Conservation (phyloP, 2,329 filamentous ascomycete species). For the Claviceps arundinis region DNA sequence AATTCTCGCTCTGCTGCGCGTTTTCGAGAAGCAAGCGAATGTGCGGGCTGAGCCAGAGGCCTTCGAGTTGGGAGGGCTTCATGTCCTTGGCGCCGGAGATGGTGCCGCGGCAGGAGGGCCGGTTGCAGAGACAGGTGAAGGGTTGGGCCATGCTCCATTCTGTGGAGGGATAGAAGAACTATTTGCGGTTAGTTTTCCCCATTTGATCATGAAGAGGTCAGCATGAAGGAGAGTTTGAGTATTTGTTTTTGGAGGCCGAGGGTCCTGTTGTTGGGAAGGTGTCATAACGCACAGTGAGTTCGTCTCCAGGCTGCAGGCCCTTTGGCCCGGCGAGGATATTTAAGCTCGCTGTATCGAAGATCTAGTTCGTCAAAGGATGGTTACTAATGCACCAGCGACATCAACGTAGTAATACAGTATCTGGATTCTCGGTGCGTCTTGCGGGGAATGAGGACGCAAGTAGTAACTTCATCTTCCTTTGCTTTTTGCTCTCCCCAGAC, state of each 20-base stretch:
- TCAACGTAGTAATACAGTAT: too few species aligned
- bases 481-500: too few species aligned
- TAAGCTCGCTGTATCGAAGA: slow-evolving; percentile 45
- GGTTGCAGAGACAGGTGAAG: slow-evolving; percentile 52
- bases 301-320: slow-evolving; percentile 41
- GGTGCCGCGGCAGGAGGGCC: slow-evolving; percentile 41
- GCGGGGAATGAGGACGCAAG: background rate
- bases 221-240: too few species aligned
- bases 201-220: too few species aligned
- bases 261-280: background rate
- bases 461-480: background rate
- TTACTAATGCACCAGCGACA: background rate
- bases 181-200: background rate
- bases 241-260: background rate
- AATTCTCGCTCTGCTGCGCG: background rate
- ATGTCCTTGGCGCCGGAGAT: slow-evolving; percentile 53
- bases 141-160: slow-evolving; percentile 64
- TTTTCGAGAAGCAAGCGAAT: slow-evolving; percentile 40
- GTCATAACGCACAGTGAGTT: slow-evolving; percentile 35
- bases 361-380: slow-evolving; percentile 22
- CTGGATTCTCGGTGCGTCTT: too few species aligned
- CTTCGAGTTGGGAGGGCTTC: slow-evolving; percentile 35
- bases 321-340: slow-evolving; percentile 45
- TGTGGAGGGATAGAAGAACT: slow-evolving; percentile 67
- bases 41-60: slow-evolving; percentile 49